Evolutionary conservation across 495 filamentous ascomycete genomes (phyloP).

Genomic region (Neurospora tetraspora): DNA sequence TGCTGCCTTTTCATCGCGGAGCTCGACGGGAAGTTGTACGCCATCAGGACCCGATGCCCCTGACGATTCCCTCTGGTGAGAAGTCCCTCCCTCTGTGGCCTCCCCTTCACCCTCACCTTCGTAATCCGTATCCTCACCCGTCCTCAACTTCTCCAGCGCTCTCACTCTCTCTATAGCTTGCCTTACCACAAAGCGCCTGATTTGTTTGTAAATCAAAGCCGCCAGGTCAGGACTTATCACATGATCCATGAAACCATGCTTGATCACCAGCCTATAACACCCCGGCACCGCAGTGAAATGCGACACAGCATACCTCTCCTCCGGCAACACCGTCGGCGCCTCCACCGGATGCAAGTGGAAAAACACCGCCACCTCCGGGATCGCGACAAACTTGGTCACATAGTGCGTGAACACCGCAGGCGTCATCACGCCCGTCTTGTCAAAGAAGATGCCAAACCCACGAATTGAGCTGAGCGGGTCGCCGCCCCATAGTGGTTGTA

Average conservation of each 20-base stretch:
- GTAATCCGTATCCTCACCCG: background rate
- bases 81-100: constrained; percentile 1
- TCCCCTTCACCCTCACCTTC: constrained; percentile 1
- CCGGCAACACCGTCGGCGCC: constrained; percentile 35
- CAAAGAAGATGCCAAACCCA: constrained; percentile 56
- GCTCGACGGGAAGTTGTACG: constrained; percentile 11
- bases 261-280: constrained; percentile 55
- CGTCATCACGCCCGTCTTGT: constrained; percentile 46
- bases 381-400: constrained; percentile 48
- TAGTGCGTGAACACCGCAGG: constrained; percentile 57
- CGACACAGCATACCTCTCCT: constrained; percentile 31
- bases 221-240: constrained; percentile 54
- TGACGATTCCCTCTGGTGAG: background rate
- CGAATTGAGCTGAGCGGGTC: constrained; percentile 33
- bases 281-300: constrained; percentile 37
- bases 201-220: constrained; percentile 46
- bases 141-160: constrained; percentile 2
- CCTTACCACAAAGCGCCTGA: constrained; percentile 42
- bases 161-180: constrained; percentile 17
- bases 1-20: constrained; percentile 28
- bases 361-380: constrained; percentile 49
- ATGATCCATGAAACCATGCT: constrained; percentile 61
- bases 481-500: constrained; percentile 36
- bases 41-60: background rate
- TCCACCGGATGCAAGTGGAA: constrained; percentile 53